phyloP scores from a whole-genome alignment of 208 protist species.

The Trypanosoma brucei region DNA sequence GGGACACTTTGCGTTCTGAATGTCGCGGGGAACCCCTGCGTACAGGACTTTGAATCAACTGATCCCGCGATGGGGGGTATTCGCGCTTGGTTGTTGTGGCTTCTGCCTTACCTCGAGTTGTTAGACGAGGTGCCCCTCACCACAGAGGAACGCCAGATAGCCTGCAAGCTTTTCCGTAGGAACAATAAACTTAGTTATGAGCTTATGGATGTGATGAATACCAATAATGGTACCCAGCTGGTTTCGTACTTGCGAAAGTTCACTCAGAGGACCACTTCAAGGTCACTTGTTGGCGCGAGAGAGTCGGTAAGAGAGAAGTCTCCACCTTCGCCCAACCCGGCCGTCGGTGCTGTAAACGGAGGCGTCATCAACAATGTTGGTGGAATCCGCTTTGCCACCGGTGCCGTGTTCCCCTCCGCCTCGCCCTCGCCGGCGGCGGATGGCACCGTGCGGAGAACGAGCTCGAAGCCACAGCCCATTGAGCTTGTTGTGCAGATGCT shows the following conservation, averaged over 20 bases:
- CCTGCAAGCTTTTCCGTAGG: constrained; percentile 58
- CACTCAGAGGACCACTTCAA: neutral
- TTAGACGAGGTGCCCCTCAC: constrained; percentile 50
- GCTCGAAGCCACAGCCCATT: neutral
- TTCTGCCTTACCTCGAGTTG: constrained; percentile 47
- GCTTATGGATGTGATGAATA: constrained; percentile 61
- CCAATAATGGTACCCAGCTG: constrained; percentile 40
- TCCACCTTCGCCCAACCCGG: neutral
- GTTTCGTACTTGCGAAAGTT: constrained; percentile 53
- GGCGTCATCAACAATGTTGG: neutral
- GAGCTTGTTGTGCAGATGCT: constrained; percentile 53
- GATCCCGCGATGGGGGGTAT: neutral
- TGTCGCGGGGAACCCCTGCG: constrained; percentile 63
- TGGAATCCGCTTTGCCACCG: neutral
- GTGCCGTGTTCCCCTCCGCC: neutral
- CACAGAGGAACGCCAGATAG: constrained; percentile 36
- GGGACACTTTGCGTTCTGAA: constrained; percentile 46
- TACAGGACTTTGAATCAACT: constrained; percentile 2
- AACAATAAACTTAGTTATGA: constrained; percentile 37
- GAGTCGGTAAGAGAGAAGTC: neutral
- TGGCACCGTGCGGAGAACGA: neutral
- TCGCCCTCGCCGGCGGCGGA: neutral
- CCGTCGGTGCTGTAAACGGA: neutral
- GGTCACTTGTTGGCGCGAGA: neutral
- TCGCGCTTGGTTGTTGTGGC: constrained; percentile 65